Conservation (phyloP, 805 yeast species). For the Candida endomychidarum region DNA sequence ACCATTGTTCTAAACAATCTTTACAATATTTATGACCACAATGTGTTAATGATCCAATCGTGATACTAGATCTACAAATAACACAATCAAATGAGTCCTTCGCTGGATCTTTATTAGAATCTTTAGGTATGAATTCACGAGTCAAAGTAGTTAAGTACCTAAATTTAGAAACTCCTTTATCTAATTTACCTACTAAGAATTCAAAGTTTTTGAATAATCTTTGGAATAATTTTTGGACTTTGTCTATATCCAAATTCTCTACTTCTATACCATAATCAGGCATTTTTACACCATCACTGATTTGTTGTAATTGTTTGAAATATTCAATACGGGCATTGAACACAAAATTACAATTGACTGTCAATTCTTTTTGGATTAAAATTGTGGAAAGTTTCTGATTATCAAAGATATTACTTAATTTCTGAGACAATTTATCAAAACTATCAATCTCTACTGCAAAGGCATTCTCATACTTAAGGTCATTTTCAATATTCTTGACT, state of each 20-base stretch:
- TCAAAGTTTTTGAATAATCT: slow-evolving; percentile 4
- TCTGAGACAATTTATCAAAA: slow-evolving; percentile 20
- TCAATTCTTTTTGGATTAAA: slow-evolving; percentile 46
- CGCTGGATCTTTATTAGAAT: not conserved
- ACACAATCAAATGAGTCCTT: slow-evolving; percentile 56
- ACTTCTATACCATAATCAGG: slow-evolving; percentile 13
- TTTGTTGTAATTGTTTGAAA: slow-evolving; percentile 78
- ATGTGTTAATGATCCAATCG: slow-evolving; percentile 74
- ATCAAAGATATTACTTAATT: slow-evolving; percentile 35
- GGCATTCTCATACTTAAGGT: slow-evolving; percentile 22
- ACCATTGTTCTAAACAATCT: slow-evolving; percentile 78
- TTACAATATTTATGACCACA: slow-evolving; percentile 94
- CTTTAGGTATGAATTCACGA: slow-evolving; percentile 1
- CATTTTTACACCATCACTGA: slow-evolving; percentile 77
- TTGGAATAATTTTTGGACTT: slow-evolving; percentile 2
- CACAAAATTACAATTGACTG: slow-evolving; percentile 55
- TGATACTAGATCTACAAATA: slow-evolving; percentile 72
- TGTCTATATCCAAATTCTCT: slow-evolving; percentile 17
- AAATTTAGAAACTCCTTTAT: slow-evolving; percentile 34
- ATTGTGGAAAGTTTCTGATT: slow-evolving; percentile 43
- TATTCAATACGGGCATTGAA: slow-evolving; percentile 82
- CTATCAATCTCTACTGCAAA: slow-evolving; percentile 20
- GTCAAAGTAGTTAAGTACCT: slow-evolving; percentile 27
- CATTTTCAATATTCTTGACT: slow-evolving; percentile 26
- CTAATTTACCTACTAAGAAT: slow-evolving; percentile 15